phyloP scores from a whole-genome alignment of 73 alveolate genomes.

The Symbiodinium pilosum region DNA sequence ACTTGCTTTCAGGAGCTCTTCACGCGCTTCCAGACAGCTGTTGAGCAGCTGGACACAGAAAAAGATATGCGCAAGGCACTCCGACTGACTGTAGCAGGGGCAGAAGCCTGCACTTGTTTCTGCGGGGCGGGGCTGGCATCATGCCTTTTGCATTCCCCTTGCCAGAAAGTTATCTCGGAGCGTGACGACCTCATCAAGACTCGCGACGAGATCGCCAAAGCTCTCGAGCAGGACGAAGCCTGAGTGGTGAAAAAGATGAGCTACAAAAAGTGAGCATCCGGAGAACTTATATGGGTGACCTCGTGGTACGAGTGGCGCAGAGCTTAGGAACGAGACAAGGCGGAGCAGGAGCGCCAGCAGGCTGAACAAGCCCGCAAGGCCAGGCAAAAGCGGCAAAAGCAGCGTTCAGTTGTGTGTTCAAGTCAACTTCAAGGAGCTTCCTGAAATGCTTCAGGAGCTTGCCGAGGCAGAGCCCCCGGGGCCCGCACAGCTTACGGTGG shows the following conservation, averaged over 20 bases:
- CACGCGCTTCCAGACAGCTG: constrained; percentile 82
- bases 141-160: neutral
- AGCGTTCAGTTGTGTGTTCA: neutral
- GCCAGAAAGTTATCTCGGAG: constrained; percentile 41
- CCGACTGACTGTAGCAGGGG: neutral
- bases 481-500: constrained; percentile 67
- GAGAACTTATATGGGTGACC: no score
- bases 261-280: no score
- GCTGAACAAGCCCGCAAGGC: constrained; percentile 85
- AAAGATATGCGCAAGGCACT: constrained; percentile 51
- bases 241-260: no score
- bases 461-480: constrained; percentile 68
- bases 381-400: no score
- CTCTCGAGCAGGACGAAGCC: neutral
- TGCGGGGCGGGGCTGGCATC: neutral
- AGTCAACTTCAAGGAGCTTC: neutral
- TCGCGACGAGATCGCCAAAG: neutral
- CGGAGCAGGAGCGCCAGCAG: constrained; percentile 50
- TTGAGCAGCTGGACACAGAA: constrained; percentile 82
- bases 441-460: constrained; percentile 48
- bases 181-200: constrained; percentile 32
- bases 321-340: constrained; percentile 67
- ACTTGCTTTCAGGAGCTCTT: constrained; percentile 43
- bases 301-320: no score
- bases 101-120: neutral